These are phyloP conservation scores for Avena insularis DNA, from an alignment of 176 grass and related monocot species.

Conservation along the genomic window DNA sequence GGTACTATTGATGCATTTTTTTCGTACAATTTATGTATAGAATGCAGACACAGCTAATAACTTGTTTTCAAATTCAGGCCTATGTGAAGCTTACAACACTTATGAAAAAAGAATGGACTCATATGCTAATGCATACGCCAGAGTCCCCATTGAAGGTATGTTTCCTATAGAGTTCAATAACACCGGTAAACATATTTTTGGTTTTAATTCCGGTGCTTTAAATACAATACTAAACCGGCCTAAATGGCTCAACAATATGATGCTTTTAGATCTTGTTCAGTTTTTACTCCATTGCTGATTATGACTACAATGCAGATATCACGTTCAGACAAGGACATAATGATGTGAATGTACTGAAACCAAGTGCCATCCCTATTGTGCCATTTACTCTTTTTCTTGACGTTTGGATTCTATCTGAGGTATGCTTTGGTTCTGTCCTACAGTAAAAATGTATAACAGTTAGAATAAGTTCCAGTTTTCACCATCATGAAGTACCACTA, in stretches of 20 bases:
- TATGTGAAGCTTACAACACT: constrained; percentile 77
- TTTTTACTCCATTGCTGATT: too few species aligned
- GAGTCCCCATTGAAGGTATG: constrained; percentile 85
- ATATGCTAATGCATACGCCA: constrained; percentile 90
- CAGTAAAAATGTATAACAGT: too few species aligned
- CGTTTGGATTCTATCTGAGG: too few species aligned
- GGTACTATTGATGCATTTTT: constrained; percentile 34
- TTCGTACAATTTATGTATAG: constrained; percentile 1
- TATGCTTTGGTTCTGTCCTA: too few species aligned
- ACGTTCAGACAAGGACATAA: constrained; percentile 73
- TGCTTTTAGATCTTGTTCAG: too few species aligned
- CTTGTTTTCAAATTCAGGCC: constrained; percentile 56
- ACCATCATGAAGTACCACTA: too few species aligned
- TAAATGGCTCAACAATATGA: too few species aligned
- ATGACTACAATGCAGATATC: constrained; percentile 36
- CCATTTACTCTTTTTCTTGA: too few species aligned
- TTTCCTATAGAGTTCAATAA: constrained; percentile 21
- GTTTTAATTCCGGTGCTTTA: constrained; percentile 5
- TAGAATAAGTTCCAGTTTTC: too few species aligned
- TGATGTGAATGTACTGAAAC: constrained; percentile 74
- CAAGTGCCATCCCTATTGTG: constrained; percentile 73
- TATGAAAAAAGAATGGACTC: constrained; percentile 79
- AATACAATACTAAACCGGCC: constrained; percentile 41
- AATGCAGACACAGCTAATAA: not conserved
- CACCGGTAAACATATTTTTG: not conserved